Conservation (phyloP, 768 basidiomycete genomes). For the Rhodotorula graminis region DNA sequence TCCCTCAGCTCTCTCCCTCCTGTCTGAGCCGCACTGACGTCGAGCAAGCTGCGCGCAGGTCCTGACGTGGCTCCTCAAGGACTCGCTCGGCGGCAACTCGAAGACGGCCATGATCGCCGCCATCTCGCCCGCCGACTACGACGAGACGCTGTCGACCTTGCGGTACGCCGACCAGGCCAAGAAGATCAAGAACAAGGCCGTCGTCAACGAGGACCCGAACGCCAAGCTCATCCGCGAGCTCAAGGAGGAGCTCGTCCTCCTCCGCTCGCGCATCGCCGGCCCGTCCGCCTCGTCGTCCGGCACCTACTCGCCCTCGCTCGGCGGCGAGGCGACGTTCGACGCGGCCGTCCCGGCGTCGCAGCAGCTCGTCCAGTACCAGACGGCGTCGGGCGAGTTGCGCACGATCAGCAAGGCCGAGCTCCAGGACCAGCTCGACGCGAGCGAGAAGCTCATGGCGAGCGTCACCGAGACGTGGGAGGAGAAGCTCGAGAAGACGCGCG, state of each 20-base stretch:
- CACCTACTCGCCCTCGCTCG: not conserved
- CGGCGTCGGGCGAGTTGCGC: conserved; percentile 87
- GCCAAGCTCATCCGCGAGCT: conserved; percentile 97
- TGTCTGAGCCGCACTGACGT: no score
- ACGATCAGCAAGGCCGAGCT: conserved; percentile 95
- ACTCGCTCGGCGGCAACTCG: conserved; percentile 89
- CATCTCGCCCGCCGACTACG: conserved; percentile 96
- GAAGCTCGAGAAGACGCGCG: conserved; percentile 82
- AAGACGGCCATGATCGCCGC: conserved; percentile 99
- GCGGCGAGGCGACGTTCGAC: conserved; percentile 71
- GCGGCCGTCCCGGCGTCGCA: conserved; percentile 83
- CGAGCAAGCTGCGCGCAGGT: conserved; percentile 55
- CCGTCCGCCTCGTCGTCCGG: not conserved
- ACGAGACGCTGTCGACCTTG: conserved; percentile 91
- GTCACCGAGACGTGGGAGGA: conserved; percentile 96
- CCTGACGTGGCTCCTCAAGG: conserved; percentile 95
- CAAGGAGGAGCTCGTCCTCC: conserved; percentile 92
- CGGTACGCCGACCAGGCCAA: conserved; percentile 63
- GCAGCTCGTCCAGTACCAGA: conserved; percentile 90
- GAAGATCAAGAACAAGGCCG: conserved; percentile 94
- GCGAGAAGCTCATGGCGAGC: conserved; percentile 90
- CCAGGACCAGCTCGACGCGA: conserved; percentile 91
- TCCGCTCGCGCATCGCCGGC: conserved; percentile 77
- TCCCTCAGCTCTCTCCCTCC: conserved; percentile 23
- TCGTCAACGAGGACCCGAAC: conserved; percentile 99